phyloP scores from a whole-genome alignment of 352 stramenopile genomes.

The Phytophthora syringae region DNA sequence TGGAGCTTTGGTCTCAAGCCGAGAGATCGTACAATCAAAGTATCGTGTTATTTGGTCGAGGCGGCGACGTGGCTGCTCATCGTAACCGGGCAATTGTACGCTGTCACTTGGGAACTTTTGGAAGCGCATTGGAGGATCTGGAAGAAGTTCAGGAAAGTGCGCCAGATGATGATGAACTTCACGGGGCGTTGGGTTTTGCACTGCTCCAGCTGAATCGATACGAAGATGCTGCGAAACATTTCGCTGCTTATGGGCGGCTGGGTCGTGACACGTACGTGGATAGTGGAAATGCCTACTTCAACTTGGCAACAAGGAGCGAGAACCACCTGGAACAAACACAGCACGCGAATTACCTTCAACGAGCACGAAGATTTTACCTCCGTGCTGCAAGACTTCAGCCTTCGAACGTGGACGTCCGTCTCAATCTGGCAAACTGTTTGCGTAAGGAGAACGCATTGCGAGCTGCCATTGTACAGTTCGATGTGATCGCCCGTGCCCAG shows the following conservation, averaged over 20 bases:
- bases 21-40: slow-evolving; percentile 66
- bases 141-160: slow-evolving; percentile 68
- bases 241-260: slow-evolving; percentile 64
- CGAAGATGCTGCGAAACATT: slow-evolving; percentile 65
- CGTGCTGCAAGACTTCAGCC: slow-evolving; percentile 65
- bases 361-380: slow-evolving; percentile 74
- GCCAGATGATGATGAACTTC: slow-evolving; percentile 74
- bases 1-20: slow-evolving; percentile 69
- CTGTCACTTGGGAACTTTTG: slow-evolving; percentile 60
- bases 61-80: slow-evolving; percentile 57
- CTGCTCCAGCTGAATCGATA: slow-evolving; percentile 76
- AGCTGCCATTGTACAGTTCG: slow-evolving; percentile 61
- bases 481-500: slow-evolving; percentile 48
- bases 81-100: slow-evolving; percentile 72
- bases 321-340: slow-evolving; percentile 45
- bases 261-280: slow-evolving; percentile 73
- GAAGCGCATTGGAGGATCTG: slow-evolving; percentile 70
- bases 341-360: slow-evolving; percentile 49
- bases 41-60: slow-evolving; percentile 49
- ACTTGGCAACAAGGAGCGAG: slow-evolving; percentile 50
- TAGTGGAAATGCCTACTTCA: slow-evolving; percentile 83
- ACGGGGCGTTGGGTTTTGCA: slow-evolving; percentile 70
- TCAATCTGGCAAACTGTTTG: slow-evolving; percentile 78
- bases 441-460: slow-evolving; percentile 48
- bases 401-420: slow-evolving; percentile 59